Conservation (phyloP, 352 stramenopile genomes). For the Phytophthora syringae region DNA sequence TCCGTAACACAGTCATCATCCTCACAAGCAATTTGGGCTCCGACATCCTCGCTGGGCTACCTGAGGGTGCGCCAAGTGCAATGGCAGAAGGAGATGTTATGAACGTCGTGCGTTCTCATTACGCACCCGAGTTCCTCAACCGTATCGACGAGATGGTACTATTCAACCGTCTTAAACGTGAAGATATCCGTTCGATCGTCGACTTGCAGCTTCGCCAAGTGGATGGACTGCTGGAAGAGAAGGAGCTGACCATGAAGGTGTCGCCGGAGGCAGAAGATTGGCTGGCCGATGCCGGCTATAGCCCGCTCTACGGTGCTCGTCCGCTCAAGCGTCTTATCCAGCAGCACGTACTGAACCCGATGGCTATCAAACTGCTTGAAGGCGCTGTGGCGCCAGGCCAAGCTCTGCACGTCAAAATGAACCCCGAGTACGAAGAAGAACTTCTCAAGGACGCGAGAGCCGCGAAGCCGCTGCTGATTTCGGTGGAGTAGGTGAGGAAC, state of each 20-base stretch:
- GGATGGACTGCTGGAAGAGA: constrained; percentile 90
- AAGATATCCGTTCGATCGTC: constrained; percentile 95
- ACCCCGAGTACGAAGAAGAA: constrained; percentile 60
- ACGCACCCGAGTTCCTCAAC: constrained; percentile 99
- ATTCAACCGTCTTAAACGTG: constrained; percentile 94
- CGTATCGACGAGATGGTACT: constrained; percentile 98
- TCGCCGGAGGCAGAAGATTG: constrained; percentile 92
- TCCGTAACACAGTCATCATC: constrained; percentile 98
- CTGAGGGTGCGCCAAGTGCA: constrained; percentile 58
- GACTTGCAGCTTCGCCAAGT: constrained; percentile 94
- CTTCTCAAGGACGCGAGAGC: constrained; percentile 42
- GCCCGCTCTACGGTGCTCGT: constrained; percentile 96
- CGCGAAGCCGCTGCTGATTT: constrained; percentile 50
- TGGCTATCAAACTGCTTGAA: constrained; percentile 92
- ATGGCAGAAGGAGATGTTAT: constrained; percentile 87
- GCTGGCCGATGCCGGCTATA: constrained; percentile 94
- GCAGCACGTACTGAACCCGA: constrained; percentile 94
- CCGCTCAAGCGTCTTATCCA: constrained; percentile 97
- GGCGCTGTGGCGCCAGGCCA: constrained; percentile 83
- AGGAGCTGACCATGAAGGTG: constrained; percentile 92
- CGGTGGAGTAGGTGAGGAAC: constrained; percentile 22
- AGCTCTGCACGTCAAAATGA: constrained; percentile 74
- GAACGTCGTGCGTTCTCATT: constrained; percentile 92
- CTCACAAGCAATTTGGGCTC: constrained; percentile 98
- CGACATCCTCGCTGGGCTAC: constrained; percentile 75